These are phyloP conservation scores for Alternaria sp. DNA, from an alignment of 2,329 filamentous ascomycete species.

Conservation along the genomic window DNA sequence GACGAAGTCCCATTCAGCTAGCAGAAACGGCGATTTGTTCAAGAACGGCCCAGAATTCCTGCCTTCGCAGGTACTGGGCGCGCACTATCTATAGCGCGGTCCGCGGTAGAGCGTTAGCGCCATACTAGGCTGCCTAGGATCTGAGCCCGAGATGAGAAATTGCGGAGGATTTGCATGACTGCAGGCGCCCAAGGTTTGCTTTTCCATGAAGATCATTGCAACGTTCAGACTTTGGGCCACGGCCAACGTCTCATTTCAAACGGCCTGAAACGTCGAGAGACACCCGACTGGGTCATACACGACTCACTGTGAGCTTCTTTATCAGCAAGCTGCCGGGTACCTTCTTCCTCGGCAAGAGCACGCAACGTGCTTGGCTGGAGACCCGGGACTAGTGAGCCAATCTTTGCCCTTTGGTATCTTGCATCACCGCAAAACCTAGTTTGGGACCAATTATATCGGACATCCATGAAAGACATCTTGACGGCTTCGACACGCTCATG, in stretches of 20 bases:
- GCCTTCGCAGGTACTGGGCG: slow-evolving; percentile 4
- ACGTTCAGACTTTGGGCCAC: not conserved
- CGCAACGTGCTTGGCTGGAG: slow-evolving; percentile 1
- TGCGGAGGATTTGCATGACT: slow-evolving; percentile 18
- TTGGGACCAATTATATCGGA: slow-evolving; percentile 7
- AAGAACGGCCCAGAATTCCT: slow-evolving; percentile 9
- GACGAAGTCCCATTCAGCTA: not conserved
- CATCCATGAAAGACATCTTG: slow-evolving; percentile 8
- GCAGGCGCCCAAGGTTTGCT: not conserved
- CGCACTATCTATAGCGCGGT: slow-evolving; percentile 12
- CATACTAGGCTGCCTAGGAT: slow-evolving; percentile 2
- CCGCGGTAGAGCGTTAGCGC: slow-evolving; percentile 5
- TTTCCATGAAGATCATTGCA: slow-evolving; percentile 4
- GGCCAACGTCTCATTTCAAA: not conserved
- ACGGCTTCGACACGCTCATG: not conserved
- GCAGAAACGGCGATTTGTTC: slow-evolving; percentile 5
- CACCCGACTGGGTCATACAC: not conserved
- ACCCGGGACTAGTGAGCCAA: slow-evolving; percentile 2
- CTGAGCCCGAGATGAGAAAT: slow-evolving; percentile 10
- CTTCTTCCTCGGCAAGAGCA: not conserved
- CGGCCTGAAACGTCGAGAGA: slow-evolving; percentile 2
- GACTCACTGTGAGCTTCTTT: not conserved
- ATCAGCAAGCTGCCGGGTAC: not conserved
- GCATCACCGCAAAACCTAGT: slow-evolving; percentile 12
- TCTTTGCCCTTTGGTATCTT: slow-evolving; percentile 8